phyloP scores from a whole-genome alignment of 768 basidiomycete genomes.

The Neoboletus magnificus region DNA sequence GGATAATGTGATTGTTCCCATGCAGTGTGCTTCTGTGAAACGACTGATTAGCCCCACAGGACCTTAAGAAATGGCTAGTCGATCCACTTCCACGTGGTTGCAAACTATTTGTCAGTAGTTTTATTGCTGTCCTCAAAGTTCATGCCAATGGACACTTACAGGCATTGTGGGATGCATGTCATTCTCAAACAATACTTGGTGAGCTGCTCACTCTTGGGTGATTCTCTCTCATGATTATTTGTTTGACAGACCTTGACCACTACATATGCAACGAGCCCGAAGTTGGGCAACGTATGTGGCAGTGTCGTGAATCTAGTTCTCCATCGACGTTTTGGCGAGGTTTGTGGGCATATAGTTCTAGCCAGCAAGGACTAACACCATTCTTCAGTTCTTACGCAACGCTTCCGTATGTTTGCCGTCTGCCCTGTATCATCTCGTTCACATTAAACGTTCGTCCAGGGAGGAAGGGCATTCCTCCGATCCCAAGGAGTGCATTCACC shows the following conservation, averaged over 20 bases:
- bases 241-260: constrained; percentile 26
- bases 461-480: not conserved
- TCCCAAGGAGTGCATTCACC: not conserved
- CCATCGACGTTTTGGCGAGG: constrained; percentile 5
- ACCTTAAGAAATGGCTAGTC: constrained; percentile 22
- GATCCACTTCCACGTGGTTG: constrained; percentile 27
- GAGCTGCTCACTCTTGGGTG: not conserved
- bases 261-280: constrained; percentile 23
- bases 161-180: constrained; percentile 31
- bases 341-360: constrained; percentile 1
- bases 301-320: not conserved
- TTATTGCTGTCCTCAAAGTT: not conserved
- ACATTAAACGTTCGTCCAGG: constrained; percentile 3
- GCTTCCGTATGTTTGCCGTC: constrained; percentile 7
- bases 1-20: constrained; percentile 20
- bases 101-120: constrained; percentile 26
- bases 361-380: not conserved
- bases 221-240: not conserved
- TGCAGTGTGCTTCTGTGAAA: constrained; percentile 38
- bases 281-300: not conserved
- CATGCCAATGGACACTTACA: constrained; percentile 1
- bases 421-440: not conserved
- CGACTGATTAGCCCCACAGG: constrained; percentile 8
- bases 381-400: not conserved
- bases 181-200: constrained; percentile 31